Conservation (phyloP, 2,329 filamentous ascomycete genomes). For the Curvularia spicifera region DNA sequence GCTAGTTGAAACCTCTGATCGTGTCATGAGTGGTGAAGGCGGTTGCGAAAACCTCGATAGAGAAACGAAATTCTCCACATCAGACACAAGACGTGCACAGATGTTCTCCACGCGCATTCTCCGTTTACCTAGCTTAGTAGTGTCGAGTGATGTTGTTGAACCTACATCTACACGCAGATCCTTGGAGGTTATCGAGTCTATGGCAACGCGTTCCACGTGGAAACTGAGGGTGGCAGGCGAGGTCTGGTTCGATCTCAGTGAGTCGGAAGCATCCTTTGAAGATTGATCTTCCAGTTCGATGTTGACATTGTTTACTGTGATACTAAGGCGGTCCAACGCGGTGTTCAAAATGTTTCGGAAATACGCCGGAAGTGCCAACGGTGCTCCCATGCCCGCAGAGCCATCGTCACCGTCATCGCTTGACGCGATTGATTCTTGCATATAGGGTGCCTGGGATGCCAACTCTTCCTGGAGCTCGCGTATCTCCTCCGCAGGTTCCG, state of each 20-base stretch:
- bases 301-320: constrained; percentile 69
- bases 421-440: constrained; percentile 64
- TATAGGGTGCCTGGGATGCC: constrained; percentile 65
- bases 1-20: constrained; percentile 48
- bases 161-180: constrained; percentile 34
- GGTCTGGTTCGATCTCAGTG: constrained; percentile 55
- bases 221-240: constrained; percentile 69
- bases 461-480: constrained; percentile 73
- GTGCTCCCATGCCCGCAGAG: constrained; percentile 71
- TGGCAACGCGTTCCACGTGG: constrained; percentile 67
- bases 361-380: constrained; percentile 72
- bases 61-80: constrained; percentile 69
- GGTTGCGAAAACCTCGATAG: constrained; percentile 65
- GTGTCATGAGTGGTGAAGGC: constrained; percentile 62
- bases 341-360: constrained; percentile 75
- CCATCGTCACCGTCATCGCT: constrained; percentile 69
- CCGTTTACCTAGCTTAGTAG: constrained; percentile 68
- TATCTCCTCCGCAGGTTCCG: constrained; percentile 70
- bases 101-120: constrained; percentile 69
- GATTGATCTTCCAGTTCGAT: constrained; percentile 67
- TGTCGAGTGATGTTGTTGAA: constrained; percentile 14
- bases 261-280: constrained; percentile 57
- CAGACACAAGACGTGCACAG: constrained; percentile 69
- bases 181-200: constrained; percentile 64
- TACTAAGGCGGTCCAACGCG: constrained; percentile 72